Percentiles rank a stretch among this genome's conserved stretches.
Conservation (phyloP, 352 stramenopile genomes). For the Globisporangium barbulae region DNA sequence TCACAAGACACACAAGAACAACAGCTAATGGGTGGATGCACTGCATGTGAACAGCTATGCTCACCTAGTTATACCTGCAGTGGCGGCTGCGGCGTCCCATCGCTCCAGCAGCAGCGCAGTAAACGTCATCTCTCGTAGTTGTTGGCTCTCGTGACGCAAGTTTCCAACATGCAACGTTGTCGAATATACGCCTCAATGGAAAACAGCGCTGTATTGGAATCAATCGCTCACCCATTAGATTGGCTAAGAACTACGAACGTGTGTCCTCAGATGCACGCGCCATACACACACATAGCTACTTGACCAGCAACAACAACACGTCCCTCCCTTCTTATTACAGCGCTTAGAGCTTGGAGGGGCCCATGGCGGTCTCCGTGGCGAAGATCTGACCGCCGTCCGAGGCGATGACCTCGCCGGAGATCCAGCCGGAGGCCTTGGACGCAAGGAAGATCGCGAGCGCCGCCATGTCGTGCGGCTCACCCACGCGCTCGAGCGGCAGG, state of each 20-base stretch:
- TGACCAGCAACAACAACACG: not conserved
- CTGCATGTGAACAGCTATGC: not conserved
- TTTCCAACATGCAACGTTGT: too few species aligned
- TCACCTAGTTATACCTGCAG: constrained; percentile 11
- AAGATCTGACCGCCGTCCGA: constrained; percentile 87
- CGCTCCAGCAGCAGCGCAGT: constrained; percentile 14
- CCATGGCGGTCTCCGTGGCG: constrained; percentile 40
- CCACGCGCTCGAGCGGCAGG: constrained; percentile 84
- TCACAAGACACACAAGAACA: not conserved
- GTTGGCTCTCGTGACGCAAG: too few species aligned
- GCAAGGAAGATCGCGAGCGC: constrained; percentile 92
- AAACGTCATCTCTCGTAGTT: not conserved
- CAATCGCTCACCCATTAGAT: not conserved
- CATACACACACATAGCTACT: not conserved
- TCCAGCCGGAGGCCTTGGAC: constrained; percentile 88
- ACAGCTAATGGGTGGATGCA: too few species aligned
- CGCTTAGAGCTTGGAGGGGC: constrained; percentile 26
- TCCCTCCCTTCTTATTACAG: constrained; percentile 21
- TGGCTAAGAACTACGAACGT: not conserved
- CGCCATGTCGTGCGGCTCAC: constrained; percentile 90
- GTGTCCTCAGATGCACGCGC: not conserved
- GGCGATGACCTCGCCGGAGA: constrained; percentile 89
- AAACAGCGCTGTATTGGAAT: constrained; percentile 7
- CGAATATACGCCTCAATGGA: too few species aligned
- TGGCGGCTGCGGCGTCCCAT: constrained; percentile 23